Conservation (phyloP, 306 rosid genomes). For the Trifolium fragiferum region DNA sequence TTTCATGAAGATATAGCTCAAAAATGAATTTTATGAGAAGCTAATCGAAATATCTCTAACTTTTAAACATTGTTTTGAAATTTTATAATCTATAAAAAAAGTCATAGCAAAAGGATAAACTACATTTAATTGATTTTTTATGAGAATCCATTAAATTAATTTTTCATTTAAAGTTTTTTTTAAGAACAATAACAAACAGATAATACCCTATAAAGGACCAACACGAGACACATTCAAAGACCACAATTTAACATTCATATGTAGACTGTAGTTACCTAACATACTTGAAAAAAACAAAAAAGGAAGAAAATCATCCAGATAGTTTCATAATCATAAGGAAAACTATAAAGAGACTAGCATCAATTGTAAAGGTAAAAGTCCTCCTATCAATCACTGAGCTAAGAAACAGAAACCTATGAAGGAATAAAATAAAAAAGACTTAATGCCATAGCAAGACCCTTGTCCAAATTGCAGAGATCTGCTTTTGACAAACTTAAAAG, state of each 20-base stretch:
- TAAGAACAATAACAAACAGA: no score
- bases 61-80: no score
- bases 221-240: no score
- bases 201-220: no score
- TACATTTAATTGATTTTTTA: no score
- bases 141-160: no score
- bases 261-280: not conserved
- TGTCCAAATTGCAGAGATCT: conserved; percentile 37
- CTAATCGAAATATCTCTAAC: no score
- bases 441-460: conserved; percentile 38
- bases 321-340: conserved; percentile 24
- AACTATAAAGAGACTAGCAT: conserved; percentile 17
- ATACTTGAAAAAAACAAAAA: not conserved
- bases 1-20: no score
- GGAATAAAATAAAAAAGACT: conserved; percentile 1
- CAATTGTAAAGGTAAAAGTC: conserved; percentile 29
- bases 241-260: not conserved
- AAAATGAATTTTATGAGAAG: no score
- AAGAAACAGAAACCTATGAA: conserved; percentile 35
- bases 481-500: conserved; percentile 22
- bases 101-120: no score
- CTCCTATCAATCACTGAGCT: conserved; percentile 39
- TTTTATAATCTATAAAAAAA: no score
- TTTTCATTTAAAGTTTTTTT: no score
- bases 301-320: not conserved